Conservation (phyloP, 208 protist genomes). For the Leishmania tarentolae region DNA sequence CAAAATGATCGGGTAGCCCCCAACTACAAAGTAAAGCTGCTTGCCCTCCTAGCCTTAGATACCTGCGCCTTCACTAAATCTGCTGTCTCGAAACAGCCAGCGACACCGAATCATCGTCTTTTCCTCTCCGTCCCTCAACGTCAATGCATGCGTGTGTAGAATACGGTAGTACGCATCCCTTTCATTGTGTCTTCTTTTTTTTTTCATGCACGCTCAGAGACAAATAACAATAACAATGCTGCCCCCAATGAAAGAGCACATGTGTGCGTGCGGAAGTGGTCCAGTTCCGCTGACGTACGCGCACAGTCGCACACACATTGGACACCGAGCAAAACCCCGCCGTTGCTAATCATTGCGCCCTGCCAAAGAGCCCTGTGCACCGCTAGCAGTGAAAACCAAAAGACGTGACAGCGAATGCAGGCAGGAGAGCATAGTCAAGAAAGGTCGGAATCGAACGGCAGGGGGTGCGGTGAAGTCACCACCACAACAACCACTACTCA, state of each 20-base stretch:
- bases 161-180: neutral
- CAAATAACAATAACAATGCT: neutral
- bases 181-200: conserved; percentile 1
- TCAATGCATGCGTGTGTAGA: neutral
- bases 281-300: too few relatives aligned
- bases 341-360: neutral
- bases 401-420: neutral
- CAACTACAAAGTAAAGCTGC: neutral
- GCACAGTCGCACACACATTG: neutral
- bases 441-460: neutral
- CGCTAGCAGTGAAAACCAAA: neutral
- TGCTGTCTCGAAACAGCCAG: neutral
- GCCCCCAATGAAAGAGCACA: neutral
- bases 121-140: neutral
- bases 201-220: neutral
- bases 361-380: neutral
- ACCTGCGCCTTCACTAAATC: neutral
- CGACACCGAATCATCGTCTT: neutral
- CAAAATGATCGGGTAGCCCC: neutral
- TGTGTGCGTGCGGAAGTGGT: too few relatives aligned
- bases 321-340: neutral
- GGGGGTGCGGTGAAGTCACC: neutral
- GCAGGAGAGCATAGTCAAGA: neutral
- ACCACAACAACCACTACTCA: neutral
- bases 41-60: too few relatives aligned